Base-by-base conservation (phyloP, 2,329 filamentous ascomycete genomes). In the Pseudogymnoascus destructans region DNA sequence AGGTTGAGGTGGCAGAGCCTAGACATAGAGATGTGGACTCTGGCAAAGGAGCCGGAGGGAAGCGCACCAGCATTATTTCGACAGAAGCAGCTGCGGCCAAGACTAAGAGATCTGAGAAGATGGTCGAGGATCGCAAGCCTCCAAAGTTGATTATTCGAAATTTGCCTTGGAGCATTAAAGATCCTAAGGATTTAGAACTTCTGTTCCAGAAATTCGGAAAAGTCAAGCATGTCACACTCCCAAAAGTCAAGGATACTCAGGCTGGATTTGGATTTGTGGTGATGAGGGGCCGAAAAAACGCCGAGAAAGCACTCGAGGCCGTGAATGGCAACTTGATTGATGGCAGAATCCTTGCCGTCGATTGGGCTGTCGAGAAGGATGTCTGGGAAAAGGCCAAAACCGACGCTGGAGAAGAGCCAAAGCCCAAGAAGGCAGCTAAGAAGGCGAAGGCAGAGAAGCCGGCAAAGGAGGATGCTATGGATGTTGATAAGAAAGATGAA, bases 281-380 rank as follows among this genome's bases (percentile, higher is more conserved):
- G 9, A 78, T 98, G 71, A 80, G 91, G 60, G 89, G 91, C 40
- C 84, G 79, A 67, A 92, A 90, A 73, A 95, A 97, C 71, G 92
- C 93, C 0, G 88, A 97, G 71, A 89, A 84, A 70, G 93, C 93
- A 1, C 77, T 98, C 59, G 82, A 86, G 60, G 82, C 79, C 19
- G 76, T 97, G 64, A 98, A 97, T 71, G 93, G 92, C 60, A 96
- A 89, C 70, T 82, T 87, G 61, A 79, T 98, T 17, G 91, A 95
- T 69, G 93, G 91, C 1, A 81, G 93, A 66, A 86, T 85, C 7
- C 72, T 98, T 61, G 93, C 92, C 25, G 93, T 98, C 5, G 93
- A 98, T 73, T 98, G 89, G 89, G 92, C 95, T 30, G 90, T 97
- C 3, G 89, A 96, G 61, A 95, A 95, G 74, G 79, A 85, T 40